A percentile compares a stretch with the other conserved stretches of the same genome.
Evolutionary conservation across 768 basidiomycete species (phyloP).

Genomic region (Xerocomus brunneocitrinus): DNA sequence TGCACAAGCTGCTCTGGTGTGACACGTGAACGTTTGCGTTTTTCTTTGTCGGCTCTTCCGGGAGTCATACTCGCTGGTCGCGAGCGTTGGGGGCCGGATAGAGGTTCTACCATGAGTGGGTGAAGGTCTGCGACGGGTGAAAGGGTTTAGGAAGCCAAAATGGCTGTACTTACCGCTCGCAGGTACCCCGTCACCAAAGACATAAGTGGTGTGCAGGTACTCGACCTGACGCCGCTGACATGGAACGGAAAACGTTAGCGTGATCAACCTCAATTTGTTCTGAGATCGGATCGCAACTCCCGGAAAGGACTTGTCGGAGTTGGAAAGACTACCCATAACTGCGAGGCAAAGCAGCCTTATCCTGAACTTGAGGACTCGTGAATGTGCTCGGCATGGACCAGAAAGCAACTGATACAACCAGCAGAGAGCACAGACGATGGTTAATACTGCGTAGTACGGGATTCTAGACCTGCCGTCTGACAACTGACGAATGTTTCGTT

Average conservation of each 20-base stretch:
- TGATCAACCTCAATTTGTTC: constrained; percentile 17
- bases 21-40: constrained; percentile 73
- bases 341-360: background rate
- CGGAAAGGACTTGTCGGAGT: constrained; percentile 20
- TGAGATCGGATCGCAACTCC: constrained; percentile 31
- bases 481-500: constrained; percentile 3
- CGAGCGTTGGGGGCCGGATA: constrained; percentile 35
- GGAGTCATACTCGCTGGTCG: constrained; percentile 22
- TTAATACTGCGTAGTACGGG: background rate
- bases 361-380: background rate
- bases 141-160: constrained; percentile 21
- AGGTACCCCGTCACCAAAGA: constrained; percentile 21
- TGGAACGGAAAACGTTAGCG: constrained; percentile 26
- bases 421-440: background rate
- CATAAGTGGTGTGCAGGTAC: constrained; percentile 24
- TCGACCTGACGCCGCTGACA: constrained; percentile 26
- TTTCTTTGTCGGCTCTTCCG: constrained; percentile 43
- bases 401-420: background rate
- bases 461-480: background rate
- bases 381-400: background rate
- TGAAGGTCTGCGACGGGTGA: constrained; percentile 16
- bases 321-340: background rate
- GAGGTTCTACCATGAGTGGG: constrained; percentile 29
- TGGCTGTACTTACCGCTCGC: constrained; percentile 20
- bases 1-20: constrained; percentile 77